Evolutionary conservation across 768 basidiomycete genomes (phyloP), one percentile per base, ranked within the genome.

Genomic region (Sistotremastrum suecicum): DNA sequence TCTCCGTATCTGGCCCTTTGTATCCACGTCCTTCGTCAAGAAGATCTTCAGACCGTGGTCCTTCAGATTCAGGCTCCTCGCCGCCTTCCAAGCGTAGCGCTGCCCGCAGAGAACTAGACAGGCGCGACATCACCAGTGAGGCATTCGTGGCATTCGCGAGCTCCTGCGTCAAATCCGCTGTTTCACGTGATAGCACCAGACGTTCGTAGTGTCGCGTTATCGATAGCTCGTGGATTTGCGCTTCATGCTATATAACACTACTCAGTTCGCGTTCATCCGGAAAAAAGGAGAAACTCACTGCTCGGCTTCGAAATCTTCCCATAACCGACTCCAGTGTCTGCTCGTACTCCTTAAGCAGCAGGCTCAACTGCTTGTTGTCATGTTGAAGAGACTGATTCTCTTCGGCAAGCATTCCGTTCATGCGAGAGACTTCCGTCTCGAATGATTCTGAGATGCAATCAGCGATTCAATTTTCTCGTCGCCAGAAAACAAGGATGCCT

Each of bases 311-410:
- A 64, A 99, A 99, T 47, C 73, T 71, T 47, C 80, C 76, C 95
- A 99, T 99, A 39, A 98, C 77, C 5, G 74, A 85, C 62, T 99
- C 95, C 33, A 99, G 66, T 0, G 94, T 97, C 57, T 88, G 84
- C 60, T 99, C 95, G 57, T 95, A 98, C 60, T 99, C 95, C 56
- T 91, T 91, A 55, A 98, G 81, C 44, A 99, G 68, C 4, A 73
- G 67, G 52, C 82, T 86, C 33, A 99, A 71, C 54, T 98, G 94
- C 59, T 95, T 94, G 69, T 98, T 99, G 65, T 98, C 95, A 54
- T 94, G 76, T 55, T 86, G 76, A 38, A 99, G 67, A 5, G 67
- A 64, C 53, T 84, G 81, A 59, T 98, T 99, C 60, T 99, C 92
- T 28, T 73, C 63, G 4, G 73, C 65, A 55, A 98, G 80, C 41